phyloP scores from a whole-genome alignment of 805 yeast species.

The Candida orba region DNA sequence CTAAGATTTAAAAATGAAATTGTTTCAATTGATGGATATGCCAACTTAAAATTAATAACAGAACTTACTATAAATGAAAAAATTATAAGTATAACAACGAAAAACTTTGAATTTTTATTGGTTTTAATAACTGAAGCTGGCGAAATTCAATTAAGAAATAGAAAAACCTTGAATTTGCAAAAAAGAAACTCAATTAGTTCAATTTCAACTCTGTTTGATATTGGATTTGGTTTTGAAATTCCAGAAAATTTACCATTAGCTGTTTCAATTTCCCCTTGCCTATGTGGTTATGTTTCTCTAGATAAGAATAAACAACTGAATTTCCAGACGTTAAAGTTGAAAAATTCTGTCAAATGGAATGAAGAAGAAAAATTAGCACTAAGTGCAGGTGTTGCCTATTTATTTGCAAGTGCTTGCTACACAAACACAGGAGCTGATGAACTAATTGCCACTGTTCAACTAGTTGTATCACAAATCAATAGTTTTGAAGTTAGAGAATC shows the following conservation, averaged over 20 bases:
- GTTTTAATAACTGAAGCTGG: conserved; percentile 38
- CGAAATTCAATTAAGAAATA: conserved; percentile 36
- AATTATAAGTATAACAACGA: conserved; percentile 27
- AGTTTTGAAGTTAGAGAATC: conserved; percentile 23
- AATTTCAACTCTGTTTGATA: conserved; percentile 40
- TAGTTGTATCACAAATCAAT: conserved; percentile 31
- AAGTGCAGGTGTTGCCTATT: conserved; percentile 54
- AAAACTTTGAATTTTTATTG: conserved; percentile 34
- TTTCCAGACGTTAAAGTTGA: conserved; percentile 6
- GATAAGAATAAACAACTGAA: conserved; percentile 15
- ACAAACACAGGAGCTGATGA: conserved; percentile 65
- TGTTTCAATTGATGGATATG: conserved; percentile 15
- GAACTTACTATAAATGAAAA: conserved; percentile 19
- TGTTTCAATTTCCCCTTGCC: conserved; percentile 43
- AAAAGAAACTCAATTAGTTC: conserved; percentile 23
- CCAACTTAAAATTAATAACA: conserved; percentile 15
- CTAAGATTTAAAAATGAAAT: conserved; percentile 14
- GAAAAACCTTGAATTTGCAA: conserved; percentile 25
- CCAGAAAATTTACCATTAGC: conserved; percentile 28
- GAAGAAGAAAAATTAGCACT: conserved; percentile 23
- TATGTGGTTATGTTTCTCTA: conserved; percentile 34
- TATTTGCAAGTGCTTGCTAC: conserved; percentile 67
- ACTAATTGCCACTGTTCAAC: conserved; percentile 47
- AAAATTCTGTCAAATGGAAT: background rate
- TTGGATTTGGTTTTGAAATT: conserved; percentile 45